Percentiles rank a stretch among this genome's conserved stretches.
These are phyloP conservation scores for Lachnellula willkommii DNA, from an alignment of 2,329 filamentous ascomycete genomes.

Conservation along the genomic window DNA sequence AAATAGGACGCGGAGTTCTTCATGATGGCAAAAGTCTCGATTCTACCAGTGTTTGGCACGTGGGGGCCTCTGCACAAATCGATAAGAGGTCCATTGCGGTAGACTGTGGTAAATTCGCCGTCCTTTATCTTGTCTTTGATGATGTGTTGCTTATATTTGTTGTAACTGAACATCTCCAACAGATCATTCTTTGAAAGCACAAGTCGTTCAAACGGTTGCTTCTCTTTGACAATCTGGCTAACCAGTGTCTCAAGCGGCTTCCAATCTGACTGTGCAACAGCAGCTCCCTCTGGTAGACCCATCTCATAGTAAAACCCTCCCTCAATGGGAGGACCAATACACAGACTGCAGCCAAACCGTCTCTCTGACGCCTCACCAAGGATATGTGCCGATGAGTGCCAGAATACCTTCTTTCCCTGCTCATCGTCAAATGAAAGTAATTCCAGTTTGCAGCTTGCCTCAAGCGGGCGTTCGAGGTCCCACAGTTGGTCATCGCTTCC, in stretches of 20 bases:
- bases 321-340: constrained; percentile 86
- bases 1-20: constrained; percentile 78
- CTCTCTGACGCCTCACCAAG: constrained; percentile 92
- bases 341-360: constrained; percentile 84
- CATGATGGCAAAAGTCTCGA: constrained; percentile 92
- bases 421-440: constrained; percentile 73
- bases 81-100: constrained; percentile 83
- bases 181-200: constrained; percentile 86
- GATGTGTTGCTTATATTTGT: constrained; percentile 97
- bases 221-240: constrained; percentile 85
- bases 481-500: constrained; percentile 67
- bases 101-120: constrained; percentile 87
- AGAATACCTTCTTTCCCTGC: constrained; percentile 86
- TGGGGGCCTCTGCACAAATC: constrained; percentile 95
- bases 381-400: constrained; percentile 93
- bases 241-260: constrained; percentile 78
- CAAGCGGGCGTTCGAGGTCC: constrained; percentile 87
- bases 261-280: constrained; percentile 73
- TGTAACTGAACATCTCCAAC: constrained; percentile 94
- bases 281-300: constrained; percentile 66
- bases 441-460: constrained; percentile 79
- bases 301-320: constrained; percentile 98
- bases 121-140: constrained; percentile 89
- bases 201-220: constrained; percentile 88
- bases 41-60: constrained; percentile 85